A percentile compares a stretch with the other conserved stretches of the same genome.
These are phyloP conservation scores for Globisporangium middletonii DNA, from an alignment of 352 stramenopile genomes.

Conservation along the genomic window DNA sequence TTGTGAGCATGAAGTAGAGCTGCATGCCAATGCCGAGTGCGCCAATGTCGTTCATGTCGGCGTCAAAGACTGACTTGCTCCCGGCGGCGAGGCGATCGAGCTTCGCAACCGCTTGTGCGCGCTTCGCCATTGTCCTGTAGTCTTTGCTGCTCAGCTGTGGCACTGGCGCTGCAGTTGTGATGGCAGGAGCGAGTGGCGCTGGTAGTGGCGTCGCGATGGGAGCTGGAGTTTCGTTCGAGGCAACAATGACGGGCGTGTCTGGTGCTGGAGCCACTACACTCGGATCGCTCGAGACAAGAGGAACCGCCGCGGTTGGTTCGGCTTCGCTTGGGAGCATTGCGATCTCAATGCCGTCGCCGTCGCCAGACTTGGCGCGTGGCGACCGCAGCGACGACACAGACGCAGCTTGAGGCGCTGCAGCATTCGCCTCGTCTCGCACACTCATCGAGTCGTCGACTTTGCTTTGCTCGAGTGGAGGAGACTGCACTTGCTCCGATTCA, in stretches of 20 bases:
- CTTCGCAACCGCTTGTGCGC: no score
- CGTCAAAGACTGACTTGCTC: conserved; percentile 58
- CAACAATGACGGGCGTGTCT: not conserved
- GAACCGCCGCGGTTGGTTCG: not conserved
- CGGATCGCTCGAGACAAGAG: not conserved
- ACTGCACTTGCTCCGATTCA: no score
- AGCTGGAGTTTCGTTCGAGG: not conserved
- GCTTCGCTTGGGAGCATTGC: conserved; percentile 10
- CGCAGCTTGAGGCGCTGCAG: not conserved
- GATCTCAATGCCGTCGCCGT: conserved; percentile 7
- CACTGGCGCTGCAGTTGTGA: not conserved
- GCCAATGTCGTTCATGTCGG: conserved; percentile 67
- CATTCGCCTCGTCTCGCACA: not conserved
- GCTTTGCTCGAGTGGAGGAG: no score
- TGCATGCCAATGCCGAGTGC: conserved; percentile 75
- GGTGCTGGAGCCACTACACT: not conserved
- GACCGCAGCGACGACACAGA: not conserved
- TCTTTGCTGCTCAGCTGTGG: conserved; percentile 10
- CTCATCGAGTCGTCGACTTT: no score
- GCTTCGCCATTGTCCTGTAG: not conserved
- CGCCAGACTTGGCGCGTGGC: not conserved
- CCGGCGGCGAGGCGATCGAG: conserved; percentile 47
- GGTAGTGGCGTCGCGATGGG: no score
- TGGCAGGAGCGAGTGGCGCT: not conserved
- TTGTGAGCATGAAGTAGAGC: conserved; percentile 84